Evolutionary conservation across 805 yeast genomes (phyloP).

Genomic region (Saccharomyces cerevisiae): DNA sequence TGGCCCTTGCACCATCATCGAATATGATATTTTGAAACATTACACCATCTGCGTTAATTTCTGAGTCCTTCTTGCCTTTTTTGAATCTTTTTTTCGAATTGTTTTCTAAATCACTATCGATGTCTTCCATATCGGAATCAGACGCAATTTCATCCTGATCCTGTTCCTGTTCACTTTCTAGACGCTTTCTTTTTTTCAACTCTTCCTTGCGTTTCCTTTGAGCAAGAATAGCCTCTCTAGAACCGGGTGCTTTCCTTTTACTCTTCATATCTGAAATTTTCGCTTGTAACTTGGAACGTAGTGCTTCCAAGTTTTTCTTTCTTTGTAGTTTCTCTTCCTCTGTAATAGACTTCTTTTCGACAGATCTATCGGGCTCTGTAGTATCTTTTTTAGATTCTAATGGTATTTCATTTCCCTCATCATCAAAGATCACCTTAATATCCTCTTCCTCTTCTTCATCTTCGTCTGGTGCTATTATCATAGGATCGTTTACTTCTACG

Average conservation of each 20-base stretch:
- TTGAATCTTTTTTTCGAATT: constrained; percentile 29
- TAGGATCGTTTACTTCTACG: constrained; percentile 8
- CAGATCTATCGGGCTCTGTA: constrained; percentile 2
- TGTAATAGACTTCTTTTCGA: constrained; percentile 11
- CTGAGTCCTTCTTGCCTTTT: constrained; percentile 25
- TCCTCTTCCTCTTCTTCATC: constrained; percentile 24
- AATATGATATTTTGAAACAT: constrained; percentile 78
- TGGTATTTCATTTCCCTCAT: constrained; percentile 51
- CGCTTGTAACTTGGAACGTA: constrained; percentile 70
- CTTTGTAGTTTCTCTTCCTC: constrained; percentile 25
- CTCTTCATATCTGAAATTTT: constrained; percentile 64
- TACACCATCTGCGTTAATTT: constrained; percentile 36
- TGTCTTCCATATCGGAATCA: constrained; percentile 19
- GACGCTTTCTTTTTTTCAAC: constrained; percentile 22
- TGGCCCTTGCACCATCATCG: constrained; percentile 69
- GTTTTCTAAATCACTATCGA: constrained; percentile 13
- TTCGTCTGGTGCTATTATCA: constrained; percentile 4
- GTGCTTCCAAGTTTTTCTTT: constrained; percentile 51
- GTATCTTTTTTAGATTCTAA: constrained; percentile 3
- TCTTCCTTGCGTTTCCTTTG: constrained; percentile 46
- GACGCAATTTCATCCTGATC: constrained; percentile 32
- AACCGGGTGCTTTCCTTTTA: constrained; percentile 89
- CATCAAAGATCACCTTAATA: constrained; percentile 52
- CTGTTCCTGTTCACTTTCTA: constrained; percentile 34
- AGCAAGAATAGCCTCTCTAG: constrained; percentile 70